Base-by-base conservation (phyloP, 345 rosid species). In the Crucihimalaya himalaica region DNA sequence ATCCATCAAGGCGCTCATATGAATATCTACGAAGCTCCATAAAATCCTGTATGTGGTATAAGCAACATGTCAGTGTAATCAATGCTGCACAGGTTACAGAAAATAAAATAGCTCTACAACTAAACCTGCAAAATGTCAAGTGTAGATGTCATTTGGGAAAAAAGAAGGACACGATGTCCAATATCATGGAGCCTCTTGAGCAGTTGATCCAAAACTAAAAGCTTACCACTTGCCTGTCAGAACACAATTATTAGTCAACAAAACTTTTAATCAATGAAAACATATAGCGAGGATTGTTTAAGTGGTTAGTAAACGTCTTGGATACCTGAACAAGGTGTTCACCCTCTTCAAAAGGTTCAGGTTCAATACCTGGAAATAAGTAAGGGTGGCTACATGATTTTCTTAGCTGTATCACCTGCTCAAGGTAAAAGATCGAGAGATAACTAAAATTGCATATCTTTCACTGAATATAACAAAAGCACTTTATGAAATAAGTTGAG, bases 351-450 rank as follows among this genome's bases (percentile, higher is more conserved):
- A 78, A 93, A 58, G 98, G 98, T 78, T 90, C 97, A 6, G 97
- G 92, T 79, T 93, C 97, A 50, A 93, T 93, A 59, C 98, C 93
- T 51, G 92, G 96, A 78, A 93, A 93, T 71, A 93, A 90, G 76
- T 90, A 93, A 72, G 97, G 97, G 76, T 90, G 98, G 82, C 98
- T 90, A 74, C 96, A 90, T 60, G 97, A 88, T 86, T 93, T 93
- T 67, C 98, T 80, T 48, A 90, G 84, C 70, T 90, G 97, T 63
- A 93, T 83, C 56, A 93, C 97, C 98, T 90, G 66, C 63, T 45
- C 79, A 42, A 63, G 46, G 51, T 68, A 52, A 62, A n/a, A 65
- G 11, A 67, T 16, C 11, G 29, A 13, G 20, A 34, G 8, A 52
- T 50, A 19, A 2, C 50, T 28, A 25, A 19, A 58, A 28, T 8